Percentiles rank a stretch among this genome's conserved stretches.
These are phyloP conservation scores for Phytopythium chamaehyphon DNA, from an alignment of 352 stramenopile species.

Conservation along the genomic window DNA sequence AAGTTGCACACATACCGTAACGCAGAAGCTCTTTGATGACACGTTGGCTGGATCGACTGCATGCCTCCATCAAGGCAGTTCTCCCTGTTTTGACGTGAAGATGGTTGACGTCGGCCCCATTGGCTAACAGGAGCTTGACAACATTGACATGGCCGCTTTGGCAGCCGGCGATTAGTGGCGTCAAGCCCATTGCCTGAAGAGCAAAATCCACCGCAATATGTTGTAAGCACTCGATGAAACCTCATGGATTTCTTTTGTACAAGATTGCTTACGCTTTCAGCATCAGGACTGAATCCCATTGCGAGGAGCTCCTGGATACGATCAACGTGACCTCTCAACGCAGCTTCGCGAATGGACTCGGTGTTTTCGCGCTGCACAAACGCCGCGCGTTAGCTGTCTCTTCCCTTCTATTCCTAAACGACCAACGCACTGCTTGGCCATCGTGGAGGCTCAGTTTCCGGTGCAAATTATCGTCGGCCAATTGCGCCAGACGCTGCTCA, in stretches of 20 bases:
- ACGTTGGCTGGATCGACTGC: conserved; percentile 21
- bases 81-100: conserved; percentile 46
- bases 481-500: conserved; percentile 19
- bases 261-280: conserved; percentile 39
- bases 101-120: conserved; percentile 46
- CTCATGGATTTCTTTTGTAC: background rate
- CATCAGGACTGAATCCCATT: conserved; percentile 49
- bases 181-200: conserved; percentile 61
- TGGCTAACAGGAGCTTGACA: conserved; percentile 39
- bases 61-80: conserved; percentile 62
- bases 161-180: conserved; percentile 50
- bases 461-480: conserved; percentile 39
- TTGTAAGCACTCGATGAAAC: background rate
- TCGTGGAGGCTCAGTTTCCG: conserved; percentile 31
- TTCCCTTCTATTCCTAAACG: background rate
- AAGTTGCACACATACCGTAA: conserved; percentile 36
- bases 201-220: conserved; percentile 1
- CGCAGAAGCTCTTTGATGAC: conserved; percentile 58
- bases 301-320: conserved; percentile 41
- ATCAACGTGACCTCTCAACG: conserved; percentile 48
- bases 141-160: conserved; percentile 43
- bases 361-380: conserved; percentile 51
- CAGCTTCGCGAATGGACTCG: conserved; percentile 62
- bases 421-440: conserved; percentile 14
- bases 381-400: background rate